Percentiles rank a stretch among this genome's conserved stretches.
These are phyloP conservation scores for Pichia californica DNA, from an alignment of 805 yeast species.

Conservation along the genomic window DNA sequence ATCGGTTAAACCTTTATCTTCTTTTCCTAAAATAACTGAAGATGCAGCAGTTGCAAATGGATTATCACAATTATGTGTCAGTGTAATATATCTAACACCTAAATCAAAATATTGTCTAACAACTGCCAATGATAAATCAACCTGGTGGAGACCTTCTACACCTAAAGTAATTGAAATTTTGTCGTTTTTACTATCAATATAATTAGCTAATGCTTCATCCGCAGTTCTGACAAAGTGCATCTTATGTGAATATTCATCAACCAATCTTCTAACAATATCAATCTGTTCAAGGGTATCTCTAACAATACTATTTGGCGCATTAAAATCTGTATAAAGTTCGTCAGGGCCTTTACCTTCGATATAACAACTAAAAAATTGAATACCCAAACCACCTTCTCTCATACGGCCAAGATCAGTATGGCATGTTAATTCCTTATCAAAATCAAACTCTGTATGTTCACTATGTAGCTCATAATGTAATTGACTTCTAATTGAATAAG, in stretches of 20 bases:
- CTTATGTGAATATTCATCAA: constrained; percentile 33
- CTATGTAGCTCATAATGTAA: constrained; percentile 31
- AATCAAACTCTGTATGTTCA: constrained; percentile 19
- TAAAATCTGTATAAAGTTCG: constrained; percentile 37
- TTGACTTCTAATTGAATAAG: constrained; percentile 39
- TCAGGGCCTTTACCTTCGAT: constrained; percentile 39
- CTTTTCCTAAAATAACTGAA: constrained; percentile 38
- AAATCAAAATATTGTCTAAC: constrained; percentile 42
- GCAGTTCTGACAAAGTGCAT: constrained; percentile 36
- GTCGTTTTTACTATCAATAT: constrained; percentile 16
- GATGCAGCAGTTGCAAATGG: constrained; percentile 54
- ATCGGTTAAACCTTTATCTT: constrained; percentile 38
- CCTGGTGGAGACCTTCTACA: constrained; percentile 49
- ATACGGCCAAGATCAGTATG: constrained; percentile 41
- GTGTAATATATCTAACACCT: constrained; percentile 46
- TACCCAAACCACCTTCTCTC: constrained; percentile 39
- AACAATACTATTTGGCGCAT: constrained; percentile 36
- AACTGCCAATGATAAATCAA: constrained; percentile 43
- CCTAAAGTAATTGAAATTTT: constrained; percentile 45
- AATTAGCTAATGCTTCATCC: constrained; percentile 34
- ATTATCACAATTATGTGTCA: constrained; percentile 52
- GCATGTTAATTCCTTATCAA: constrained; percentile 33
- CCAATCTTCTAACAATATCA: constrained; percentile 42
- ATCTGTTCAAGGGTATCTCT: constrained; percentile 50
- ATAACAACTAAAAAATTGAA: constrained; percentile 45